These are phyloP conservation scores for Alternaria sp. DNA, from an alignment of 2,329 filamentous ascomycete genomes.

Conservation along the genomic window DNA sequence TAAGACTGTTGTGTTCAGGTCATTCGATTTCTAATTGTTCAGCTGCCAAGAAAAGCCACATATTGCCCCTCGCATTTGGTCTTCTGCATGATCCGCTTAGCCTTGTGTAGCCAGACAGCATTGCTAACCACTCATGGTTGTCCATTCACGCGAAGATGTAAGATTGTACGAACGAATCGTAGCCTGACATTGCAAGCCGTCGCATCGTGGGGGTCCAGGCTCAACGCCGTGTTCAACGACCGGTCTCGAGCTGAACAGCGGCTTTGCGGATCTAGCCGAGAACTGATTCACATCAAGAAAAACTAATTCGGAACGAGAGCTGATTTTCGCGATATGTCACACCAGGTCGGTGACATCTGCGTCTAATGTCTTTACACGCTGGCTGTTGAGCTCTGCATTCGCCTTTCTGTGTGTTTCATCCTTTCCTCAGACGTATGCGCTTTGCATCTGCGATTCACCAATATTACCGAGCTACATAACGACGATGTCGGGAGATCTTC, in stretches of 20 bases:
- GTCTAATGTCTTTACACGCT: neutral
- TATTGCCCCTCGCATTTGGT: neutral
- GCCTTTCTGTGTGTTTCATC: neutral
- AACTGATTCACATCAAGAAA: neutral
- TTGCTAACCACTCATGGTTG: neutral
- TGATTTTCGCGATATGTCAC: neutral
- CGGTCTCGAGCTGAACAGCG: neutral
- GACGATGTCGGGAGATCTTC: neutral
- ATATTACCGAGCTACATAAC: neutral
- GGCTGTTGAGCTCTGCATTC: neutral
- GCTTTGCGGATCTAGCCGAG: neutral
- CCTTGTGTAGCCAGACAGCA: neutral
- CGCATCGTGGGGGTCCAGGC: neutral
- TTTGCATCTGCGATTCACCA: too few species aligned
- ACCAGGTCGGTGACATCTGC: too few species aligned
- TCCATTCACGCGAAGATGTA: neutral
- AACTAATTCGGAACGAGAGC: neutral
- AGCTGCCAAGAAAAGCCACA: constrained; percentile 12
- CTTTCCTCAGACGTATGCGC: neutral
- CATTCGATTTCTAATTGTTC: neutral
- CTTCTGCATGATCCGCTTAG: neutral
- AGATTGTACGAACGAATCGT: neutral
- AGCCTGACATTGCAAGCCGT: neutral
- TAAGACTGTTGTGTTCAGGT: neutral
- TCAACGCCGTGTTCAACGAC: neutral